Evolutionary conservation across 371 early-diverging fungal species (phyloP).

Genomic region (Choanephora cucurbitarum): DNA sequence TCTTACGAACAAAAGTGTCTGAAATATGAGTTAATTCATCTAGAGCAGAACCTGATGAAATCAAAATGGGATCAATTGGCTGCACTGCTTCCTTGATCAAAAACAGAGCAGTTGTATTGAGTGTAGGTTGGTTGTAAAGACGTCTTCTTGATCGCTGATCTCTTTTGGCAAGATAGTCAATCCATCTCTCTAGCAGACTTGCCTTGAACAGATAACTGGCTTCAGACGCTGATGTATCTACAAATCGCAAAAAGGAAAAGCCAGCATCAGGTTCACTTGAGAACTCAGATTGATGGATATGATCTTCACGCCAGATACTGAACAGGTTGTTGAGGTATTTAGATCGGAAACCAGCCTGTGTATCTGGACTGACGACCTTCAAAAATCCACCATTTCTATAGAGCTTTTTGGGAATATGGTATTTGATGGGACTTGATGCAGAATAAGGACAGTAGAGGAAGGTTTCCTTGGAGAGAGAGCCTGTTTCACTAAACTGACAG

Average conservation of each 20-base stretch:
- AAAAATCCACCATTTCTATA: constrained; percentile 68
- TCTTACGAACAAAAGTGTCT: constrained; percentile 21
- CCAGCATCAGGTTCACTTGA: constrained; percentile 39
- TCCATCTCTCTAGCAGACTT: constrained; percentile 53
- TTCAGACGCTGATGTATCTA: constrained; percentile 57
- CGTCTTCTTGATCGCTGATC: constrained; percentile 44
- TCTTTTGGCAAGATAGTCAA: constrained; percentile 45
- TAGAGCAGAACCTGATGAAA: constrained; percentile 30
- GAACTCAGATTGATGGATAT: constrained; percentile 55
- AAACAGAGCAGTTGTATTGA: constrained; percentile 50
- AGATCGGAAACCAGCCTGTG: constrained; percentile 54
- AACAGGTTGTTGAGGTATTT: constrained; percentile 56
- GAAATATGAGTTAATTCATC: constrained; percentile 35
- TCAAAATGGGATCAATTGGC: constrained; percentile 25
- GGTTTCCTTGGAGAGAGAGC: constrained; percentile 65
- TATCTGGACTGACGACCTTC: constrained; percentile 45
- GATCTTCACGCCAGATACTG: constrained; percentile 57
- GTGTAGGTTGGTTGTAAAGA: constrained; percentile 34
- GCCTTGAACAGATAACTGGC: constrained; percentile 56
- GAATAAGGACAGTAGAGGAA: constrained; percentile 63
- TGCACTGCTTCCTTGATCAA: constrained; percentile 41
- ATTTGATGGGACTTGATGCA: constrained; percentile 61
- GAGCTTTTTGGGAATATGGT: constrained; percentile 66
- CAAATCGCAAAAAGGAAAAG: constrained; percentile 68
- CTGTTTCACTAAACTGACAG: constrained; percentile 61